Base-by-base conservation (phyloP, 2,329 filamentous ascomycete genomes). In the Cladosporium cucumerinum region DNA sequence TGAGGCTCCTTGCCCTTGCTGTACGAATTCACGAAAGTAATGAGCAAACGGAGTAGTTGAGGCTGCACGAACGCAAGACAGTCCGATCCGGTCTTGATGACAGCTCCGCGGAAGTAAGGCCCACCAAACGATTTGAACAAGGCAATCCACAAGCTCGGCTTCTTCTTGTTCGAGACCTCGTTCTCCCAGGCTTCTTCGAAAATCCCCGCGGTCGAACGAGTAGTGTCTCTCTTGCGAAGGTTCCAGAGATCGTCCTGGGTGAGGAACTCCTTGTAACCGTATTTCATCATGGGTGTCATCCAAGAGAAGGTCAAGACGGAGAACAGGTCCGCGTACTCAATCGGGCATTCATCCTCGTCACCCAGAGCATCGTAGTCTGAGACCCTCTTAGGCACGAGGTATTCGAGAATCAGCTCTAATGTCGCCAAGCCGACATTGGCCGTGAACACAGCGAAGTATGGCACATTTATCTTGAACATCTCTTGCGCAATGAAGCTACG, bases 241-340 rank as follows among this genome's bases (percentile, higher is more conserved):
- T 92, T 94, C 96, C 96, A 99, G 26, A 99, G 84, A 77, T 99
- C 94, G 68, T 97, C 92, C 76, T 98, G 93, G 1, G 93, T 97
- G 67, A 99, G 82, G 76, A 88, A 99, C 66, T 93, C 87, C 74
- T 90, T 91, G 81, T 99, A 98, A 1, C 95, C 95, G 74, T 89
- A 89, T 74, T 88, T 93, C 95, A 99, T 99, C 86, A 99, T 81
- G 0, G 95, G 93, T 0, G 95, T 98, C 94, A 99, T 97, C 95
- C 95, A 99, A 63, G 90, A 89, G 77, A 99, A 99, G 0, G 94
- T 97, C 54, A 99, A 84, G 59, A 91, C 87, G 4, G 94, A 97
- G 79, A 99, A 99, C 61, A 98, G 84, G 66, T 94, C 93, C 14
- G 95, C 93, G 76, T 97, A 96, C 78, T 98, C 93, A 67, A 91